Evolutionary conservation across 2,329 filamentous ascomycete species (phyloP), one percentile per base, ranked within the genome.

Genomic region (Rutstroemia sp.): DNA sequence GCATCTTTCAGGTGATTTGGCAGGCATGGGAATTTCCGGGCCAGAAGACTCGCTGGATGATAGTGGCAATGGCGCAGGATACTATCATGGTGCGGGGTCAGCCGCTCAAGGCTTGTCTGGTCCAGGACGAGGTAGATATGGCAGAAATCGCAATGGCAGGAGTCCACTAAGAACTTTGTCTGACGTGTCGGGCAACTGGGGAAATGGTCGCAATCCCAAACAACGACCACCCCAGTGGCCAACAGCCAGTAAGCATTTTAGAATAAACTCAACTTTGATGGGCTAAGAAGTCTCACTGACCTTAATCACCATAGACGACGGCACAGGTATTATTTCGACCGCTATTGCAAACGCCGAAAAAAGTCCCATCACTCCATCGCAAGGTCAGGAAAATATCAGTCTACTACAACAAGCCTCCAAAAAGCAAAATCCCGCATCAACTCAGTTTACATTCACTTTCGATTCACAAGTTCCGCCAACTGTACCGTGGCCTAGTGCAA

Each of bases 361-460:
- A 52, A 75, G 83, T 61, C 79, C 81, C 53, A 74, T 79, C 14
- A 77, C 81, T 2, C 75, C 78, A 14, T 71, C 73, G 21, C 79
- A 77, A 64, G 87, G 85, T 14, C 85, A 90, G 68, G 88, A 92
- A 68, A 94, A 90, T 71, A 78, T 86, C 61, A 92, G 87, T 70
- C 78, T 92, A 58, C 73, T 95, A 49, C 87, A 89, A 68, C 83
- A 87, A 70, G 75, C 80, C 17, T 72, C 77, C 5, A 76, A 77
- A 57, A 86, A 82, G 65, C 69, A 80, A 4, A 83, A 80, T 38
- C 83, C 88, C 4, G 82, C 86, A 5, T 89, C 91, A 56, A 87
- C 88, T 0, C 90, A 96, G 65, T 99, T 99, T 70, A 99, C 94
- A 9, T 99, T 99, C 69, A 95, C 90, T 12, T 96, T 91, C 72